Evolutionary conservation across 768 basidiomycete genomes (phyloP).

Genomic region (Rhizopogon roseolus): DNA sequence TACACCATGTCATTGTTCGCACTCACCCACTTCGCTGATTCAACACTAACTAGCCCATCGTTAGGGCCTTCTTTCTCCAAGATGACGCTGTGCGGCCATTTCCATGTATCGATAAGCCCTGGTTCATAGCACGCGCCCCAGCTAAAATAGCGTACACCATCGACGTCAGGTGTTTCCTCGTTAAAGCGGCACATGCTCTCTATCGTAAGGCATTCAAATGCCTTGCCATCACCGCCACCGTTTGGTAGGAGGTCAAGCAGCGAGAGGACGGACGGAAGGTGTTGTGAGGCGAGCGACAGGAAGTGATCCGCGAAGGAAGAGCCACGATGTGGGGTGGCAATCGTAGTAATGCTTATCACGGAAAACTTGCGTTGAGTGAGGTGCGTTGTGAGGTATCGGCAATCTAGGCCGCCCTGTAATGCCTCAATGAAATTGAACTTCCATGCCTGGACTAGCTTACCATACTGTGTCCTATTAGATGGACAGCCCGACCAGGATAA

Average conservation of each 20-base stretch:
- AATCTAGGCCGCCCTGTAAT: constrained; percentile 86
- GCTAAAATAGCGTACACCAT: constrained; percentile 83
- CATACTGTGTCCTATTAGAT: constrained; percentile 87
- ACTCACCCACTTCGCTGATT: constrained; percentile 79
- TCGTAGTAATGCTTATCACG: constrained; percentile 87
- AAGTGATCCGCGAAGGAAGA: constrained; percentile 93
- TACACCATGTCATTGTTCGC: neutral
- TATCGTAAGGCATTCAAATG: constrained; percentile 83
- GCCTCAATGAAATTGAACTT: neutral
- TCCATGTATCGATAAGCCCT: constrained; percentile 88
- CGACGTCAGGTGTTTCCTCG: constrained; percentile 73
- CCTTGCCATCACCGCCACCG: constrained; percentile 91
- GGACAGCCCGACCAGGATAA: constrained; percentile 81
- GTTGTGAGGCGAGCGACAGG: constrained; percentile 60
- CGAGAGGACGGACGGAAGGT: constrained; percentile 66
- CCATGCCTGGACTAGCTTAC: constrained; percentile 29
- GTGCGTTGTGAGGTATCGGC: constrained; percentile 82
- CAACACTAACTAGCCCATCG: constrained; percentile 88
- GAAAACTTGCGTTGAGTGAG: constrained; percentile 72
- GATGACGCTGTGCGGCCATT: constrained; percentile 73
- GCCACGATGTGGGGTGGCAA: constrained; percentile 92
- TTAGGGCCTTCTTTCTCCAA: constrained; percentile 87
- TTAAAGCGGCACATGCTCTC: constrained; percentile 90
- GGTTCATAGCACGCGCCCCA: constrained; percentile 94
- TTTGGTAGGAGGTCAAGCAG: constrained; percentile 83